Evolutionary conservation across 306 rosid species (phyloP).

Genomic region (Oxytropis ochrocephala): DNA sequence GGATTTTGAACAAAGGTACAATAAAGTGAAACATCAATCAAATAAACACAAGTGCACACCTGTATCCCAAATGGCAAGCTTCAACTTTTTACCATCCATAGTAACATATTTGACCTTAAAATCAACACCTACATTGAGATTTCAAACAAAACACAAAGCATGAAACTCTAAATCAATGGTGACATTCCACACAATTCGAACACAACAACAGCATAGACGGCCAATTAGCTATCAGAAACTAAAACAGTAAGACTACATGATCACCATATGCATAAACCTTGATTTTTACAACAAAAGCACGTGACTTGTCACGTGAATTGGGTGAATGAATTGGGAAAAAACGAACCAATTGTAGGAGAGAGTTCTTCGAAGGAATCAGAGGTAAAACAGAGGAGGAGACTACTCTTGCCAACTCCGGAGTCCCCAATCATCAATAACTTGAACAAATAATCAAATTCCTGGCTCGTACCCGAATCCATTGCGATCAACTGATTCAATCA

Average conservation of each 20-base stretch:
- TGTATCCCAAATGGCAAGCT: constrained; percentile 89
- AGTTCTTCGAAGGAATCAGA: constrained; percentile 76
- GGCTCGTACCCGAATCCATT: constrained; percentile 61
- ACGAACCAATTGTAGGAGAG: constrained; percentile 78
- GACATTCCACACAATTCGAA: background rate
- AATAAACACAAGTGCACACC: constrained; percentile 31
- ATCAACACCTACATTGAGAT: constrained; percentile 59
- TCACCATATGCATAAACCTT: background rate
- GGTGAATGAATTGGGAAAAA: background rate
- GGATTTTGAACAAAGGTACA: background rate
- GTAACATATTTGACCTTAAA: constrained; percentile 65
- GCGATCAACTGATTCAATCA: constrained; percentile 17
- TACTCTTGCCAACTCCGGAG: constrained; percentile 92
- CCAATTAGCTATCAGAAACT: background rate
- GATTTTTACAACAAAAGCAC: background rate
- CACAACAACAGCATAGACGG: background rate
- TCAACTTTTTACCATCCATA: constrained; percentile 58
- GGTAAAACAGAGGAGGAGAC: constrained; percentile 87
- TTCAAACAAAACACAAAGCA: background rate
- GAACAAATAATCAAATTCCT: constrained; percentile 83
- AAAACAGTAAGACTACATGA: background rate
- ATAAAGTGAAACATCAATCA: background rate
- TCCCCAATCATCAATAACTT: constrained; percentile 93
- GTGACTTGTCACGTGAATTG: background rate
- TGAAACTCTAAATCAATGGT: background rate